Percentiles rank a stretch among this genome's conserved stretches.
phyloP scores from a whole-genome alignment of 2,329 filamentous ascomycete genomes.

The Botrytis tulipae region DNA sequence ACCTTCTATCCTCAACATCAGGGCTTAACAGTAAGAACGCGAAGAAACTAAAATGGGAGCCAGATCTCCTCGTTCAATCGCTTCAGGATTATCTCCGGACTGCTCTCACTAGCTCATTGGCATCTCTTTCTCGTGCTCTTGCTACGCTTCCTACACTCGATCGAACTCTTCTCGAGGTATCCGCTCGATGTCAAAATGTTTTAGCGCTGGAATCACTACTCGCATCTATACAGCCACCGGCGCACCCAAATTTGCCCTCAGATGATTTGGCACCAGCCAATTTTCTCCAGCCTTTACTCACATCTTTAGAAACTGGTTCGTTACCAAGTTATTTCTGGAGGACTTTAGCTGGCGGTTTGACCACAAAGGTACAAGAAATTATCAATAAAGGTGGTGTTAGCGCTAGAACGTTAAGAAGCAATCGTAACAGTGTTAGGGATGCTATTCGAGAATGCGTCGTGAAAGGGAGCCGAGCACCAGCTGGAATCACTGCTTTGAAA shows the following conservation, averaged over 20 bases:
- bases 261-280: constrained; percentile 38
- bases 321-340: constrained; percentile 93
- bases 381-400: constrained; percentile 78
- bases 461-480: constrained; percentile 71
- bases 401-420: constrained; percentile 74
- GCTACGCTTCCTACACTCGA: constrained; percentile 80
- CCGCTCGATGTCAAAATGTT: constrained; percentile 83
- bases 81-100: constrained; percentile 81
- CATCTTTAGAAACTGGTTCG: constrained; percentile 81
- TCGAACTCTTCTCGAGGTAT: constrained; percentile 76
- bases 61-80: constrained; percentile 70
- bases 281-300: constrained; percentile 70
- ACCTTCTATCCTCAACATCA: constrained; percentile 71
- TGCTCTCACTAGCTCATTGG: constrained; percentile 74
- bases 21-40: constrained; percentile 41
- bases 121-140: constrained; percentile 71
- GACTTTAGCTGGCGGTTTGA: constrained; percentile 75
- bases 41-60: constrained; percentile 50
- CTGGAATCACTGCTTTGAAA: constrained; percentile 55
- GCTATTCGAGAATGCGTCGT: constrained; percentile 81
- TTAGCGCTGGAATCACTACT: constrained; percentile 83
- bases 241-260: constrained; percentile 61
- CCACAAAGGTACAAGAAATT: constrained; percentile 79
- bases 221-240: constrained; percentile 62
- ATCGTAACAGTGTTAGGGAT: constrained; percentile 71